These are phyloP conservation scores for Umbelopsis ramanniana DNA, from an alignment of 192 early-diverging fungal species.

Conservation along the genomic window DNA sequence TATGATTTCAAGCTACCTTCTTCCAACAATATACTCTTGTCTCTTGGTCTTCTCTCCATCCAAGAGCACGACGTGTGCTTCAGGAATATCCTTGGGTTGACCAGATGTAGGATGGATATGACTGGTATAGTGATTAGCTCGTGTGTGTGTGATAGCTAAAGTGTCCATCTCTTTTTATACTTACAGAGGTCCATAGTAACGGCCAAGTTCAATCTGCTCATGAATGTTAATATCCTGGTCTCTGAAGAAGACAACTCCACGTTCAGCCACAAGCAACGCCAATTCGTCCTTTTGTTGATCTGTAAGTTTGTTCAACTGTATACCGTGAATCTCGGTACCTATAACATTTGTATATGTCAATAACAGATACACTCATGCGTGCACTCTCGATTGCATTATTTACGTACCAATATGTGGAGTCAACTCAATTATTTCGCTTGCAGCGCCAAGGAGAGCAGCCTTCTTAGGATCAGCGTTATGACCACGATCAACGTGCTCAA, in stretches of 20 bases:
- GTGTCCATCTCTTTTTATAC: neutral
- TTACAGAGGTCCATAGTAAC: conserved; percentile 46
- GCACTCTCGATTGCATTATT: neutral
- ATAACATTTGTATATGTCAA: neutral
- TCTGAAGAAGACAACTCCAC: conserved; percentile 72
- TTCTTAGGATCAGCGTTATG: conserved; percentile 58
- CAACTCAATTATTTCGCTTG: conserved; percentile 58
- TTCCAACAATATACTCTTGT: conserved; percentile 40
- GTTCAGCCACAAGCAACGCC: conserved; percentile 63
- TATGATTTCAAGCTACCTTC: conserved; percentile 36
- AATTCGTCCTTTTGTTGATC: conserved; percentile 67
- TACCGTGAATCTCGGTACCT: conserved; percentile 63
- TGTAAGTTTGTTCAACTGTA: conserved; percentile 59
- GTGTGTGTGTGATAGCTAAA: too few relatives aligned
- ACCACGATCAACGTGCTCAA: conserved; percentile 37
- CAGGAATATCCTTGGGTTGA: conserved; percentile 30
- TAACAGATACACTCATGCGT: neutral
- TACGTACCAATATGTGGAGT: conserved; percentile 57
- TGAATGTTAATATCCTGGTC: conserved; percentile 65
- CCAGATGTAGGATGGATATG: conserved; percentile 33
- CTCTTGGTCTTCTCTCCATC: conserved; percentile 34
- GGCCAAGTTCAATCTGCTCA: conserved; percentile 57
- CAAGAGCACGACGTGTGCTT: conserved; percentile 18
- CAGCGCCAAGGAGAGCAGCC: conserved; percentile 55
- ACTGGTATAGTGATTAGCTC: conserved; percentile 1